phyloP scores from a whole-genome alignment of 2,329 filamentous ascomycete genomes.

The Diaporthe sp. region DNA sequence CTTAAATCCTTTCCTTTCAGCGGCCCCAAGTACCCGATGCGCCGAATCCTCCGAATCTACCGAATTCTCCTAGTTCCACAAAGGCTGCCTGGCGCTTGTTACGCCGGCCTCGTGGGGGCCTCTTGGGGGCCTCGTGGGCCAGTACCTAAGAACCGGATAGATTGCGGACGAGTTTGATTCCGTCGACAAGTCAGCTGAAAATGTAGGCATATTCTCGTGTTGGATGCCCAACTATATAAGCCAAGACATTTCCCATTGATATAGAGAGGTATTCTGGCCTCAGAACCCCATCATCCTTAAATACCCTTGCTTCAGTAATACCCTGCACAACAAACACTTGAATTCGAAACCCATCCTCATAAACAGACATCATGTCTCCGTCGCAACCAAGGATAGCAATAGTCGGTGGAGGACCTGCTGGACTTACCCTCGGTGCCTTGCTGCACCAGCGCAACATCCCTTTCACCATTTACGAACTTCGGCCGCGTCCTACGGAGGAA shows the following conservation, averaged over 20 bases:
- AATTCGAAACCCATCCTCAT: neutral
- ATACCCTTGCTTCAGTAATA: neutral
- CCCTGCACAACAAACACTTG: neutral
- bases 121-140: neutral
- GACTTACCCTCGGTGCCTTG: constrained; percentile 62
- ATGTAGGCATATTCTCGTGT: too few relatives aligned
- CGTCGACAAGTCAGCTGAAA: neutral
- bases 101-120: neutral
- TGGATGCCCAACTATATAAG: neutral
- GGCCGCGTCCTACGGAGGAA: constrained; percentile 46
- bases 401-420: constrained; percentile 60
- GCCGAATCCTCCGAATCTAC: constrained; percentile 30
- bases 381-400: constrained; percentile 55
- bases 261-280: too few relatives aligned
- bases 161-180: constrained; percentile 11
- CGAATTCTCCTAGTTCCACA: constrained; percentile 14
- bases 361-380: neutral
- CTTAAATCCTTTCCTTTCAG: neutral
- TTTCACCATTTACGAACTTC: constrained; percentile 54
- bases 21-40: neutral
- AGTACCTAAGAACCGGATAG: neutral
- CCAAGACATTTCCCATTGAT: neutral
- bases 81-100: neutral
- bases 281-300: neutral
- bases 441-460: constrained; percentile 56